Base-by-base conservation (phyloP, 352 stramenopile species). In the Pythium graminicola region DNA sequence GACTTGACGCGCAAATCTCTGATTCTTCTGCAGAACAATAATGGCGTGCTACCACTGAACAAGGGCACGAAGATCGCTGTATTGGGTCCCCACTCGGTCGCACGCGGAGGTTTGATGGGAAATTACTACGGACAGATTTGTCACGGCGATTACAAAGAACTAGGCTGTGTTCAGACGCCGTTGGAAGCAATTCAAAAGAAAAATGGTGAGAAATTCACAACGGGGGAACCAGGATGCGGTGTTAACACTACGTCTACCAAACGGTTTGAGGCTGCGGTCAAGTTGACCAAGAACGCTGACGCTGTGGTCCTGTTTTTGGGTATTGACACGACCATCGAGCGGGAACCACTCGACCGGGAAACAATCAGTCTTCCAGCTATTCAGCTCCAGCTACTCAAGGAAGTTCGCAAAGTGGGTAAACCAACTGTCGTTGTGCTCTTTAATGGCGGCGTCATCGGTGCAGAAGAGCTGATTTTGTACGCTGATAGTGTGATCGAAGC, bases 21-120 rank as follows among this genome's bases (percentile, higher is more conserved):
- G n/a, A 85, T 98, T 17, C 65, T 98, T 13, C 69, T 98, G 11
- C 93, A 98, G 65, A 98, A 98, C 65, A 54, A 76, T 4, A 63
- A 72, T 6, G 57, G 72, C 4, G 61, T 76, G 5, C 69, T 97
- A 19, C 91, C 90, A 4, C 47, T 97, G 16, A 77, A 76, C 38
- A 67, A 60, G 50, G 64, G 52, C 27, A 70, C 47, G 7, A 81
- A 77, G 23, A 16, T 91, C 3, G 81, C 81, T 1, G 73, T 97
- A 13, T 54, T 96, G 26, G 90, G 90, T 10, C 90, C 89, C 4
- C 85, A 95, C 43, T 78, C 80, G 1, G 60, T 74, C 13, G 69
- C 80, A 0, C 67, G 68, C 1, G 64, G 70, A 24, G 81, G 64
- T 2, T 54, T 86, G 39, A 78, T 93, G 65, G 89, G 83, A 10